These are phyloP conservation scores for Rhizopus microsporus DNA, from an alignment of 371 early-diverging fungal species.

Conservation along the genomic window DNA sequence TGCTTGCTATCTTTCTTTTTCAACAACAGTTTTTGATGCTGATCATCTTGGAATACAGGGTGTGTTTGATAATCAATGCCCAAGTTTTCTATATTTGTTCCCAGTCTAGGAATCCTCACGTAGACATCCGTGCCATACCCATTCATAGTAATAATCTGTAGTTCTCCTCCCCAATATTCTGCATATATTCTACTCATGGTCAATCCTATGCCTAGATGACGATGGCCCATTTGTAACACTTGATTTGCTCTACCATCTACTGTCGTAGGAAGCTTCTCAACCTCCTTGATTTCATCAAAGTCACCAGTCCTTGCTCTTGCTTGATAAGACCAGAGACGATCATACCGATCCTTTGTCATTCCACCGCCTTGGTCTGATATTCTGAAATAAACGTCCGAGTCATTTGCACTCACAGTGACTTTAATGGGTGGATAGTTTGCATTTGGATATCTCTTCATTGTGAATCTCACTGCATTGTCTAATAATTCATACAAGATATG, in stretches of 20 bases:
- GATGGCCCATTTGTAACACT: conserved; percentile 28
- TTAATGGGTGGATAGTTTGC: conserved; percentile 67
- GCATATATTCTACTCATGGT: conserved; percentile 84
- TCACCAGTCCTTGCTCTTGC: conserved; percentile 38
- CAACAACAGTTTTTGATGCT: conserved; percentile 5
- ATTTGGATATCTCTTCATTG: conserved; percentile 36
- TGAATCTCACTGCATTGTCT: conserved; percentile 81
- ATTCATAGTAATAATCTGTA: conserved; percentile 69
- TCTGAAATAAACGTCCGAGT: conserved; percentile 81
- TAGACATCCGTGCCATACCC: conserved; percentile 87
- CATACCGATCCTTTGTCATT: conserved; percentile 63
- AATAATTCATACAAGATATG: conserved; percentile 93
- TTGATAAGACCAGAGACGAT: conserved; percentile 82
- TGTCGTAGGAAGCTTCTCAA: conserved; percentile 38
- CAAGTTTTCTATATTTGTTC: conserved; percentile 62
- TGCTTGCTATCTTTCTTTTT: conserved; percentile 5
- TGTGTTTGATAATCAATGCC: conserved; percentile 40
- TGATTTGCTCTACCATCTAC: conserved; percentile 37
- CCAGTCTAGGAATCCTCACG: conserved; percentile 66
- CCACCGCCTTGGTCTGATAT: conserved; percentile 94
- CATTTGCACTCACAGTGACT: conserved; percentile 80
- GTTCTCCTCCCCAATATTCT: conserved; percentile 76
- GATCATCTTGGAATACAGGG: conserved; percentile 19
- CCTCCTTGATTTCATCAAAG: conserved; percentile 34
- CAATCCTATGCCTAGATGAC: conserved; percentile 75